A percentile compares a stretch with the other conserved stretches of the same genome.
These are phyloP conservation scores for Verruconis gallopava DNA, from an alignment of 2,329 filamentous ascomycete species.

Conservation along the genomic window DNA sequence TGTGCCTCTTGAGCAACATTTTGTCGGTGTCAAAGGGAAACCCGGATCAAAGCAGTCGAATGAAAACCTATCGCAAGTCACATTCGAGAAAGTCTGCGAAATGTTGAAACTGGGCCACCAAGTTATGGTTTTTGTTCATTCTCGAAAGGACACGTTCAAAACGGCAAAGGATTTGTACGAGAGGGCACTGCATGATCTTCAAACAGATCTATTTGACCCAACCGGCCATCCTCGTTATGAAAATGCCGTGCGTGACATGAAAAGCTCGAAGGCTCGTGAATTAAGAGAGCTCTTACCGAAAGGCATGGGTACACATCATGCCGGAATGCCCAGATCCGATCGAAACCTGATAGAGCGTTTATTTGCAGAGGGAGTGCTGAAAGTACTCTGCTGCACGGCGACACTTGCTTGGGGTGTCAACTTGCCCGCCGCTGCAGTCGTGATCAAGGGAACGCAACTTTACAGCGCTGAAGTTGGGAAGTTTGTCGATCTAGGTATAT, in stretches of 20 bases:
- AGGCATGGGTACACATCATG: slow-evolving; percentile 89
- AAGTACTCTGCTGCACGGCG: slow-evolving; percentile 94
- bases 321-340: slow-evolving; percentile 89
- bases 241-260: slow-evolving; percentile 70
- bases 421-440: slow-evolving; percentile 84
- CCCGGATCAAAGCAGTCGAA: slow-evolving; percentile 65
- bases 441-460: slow-evolving; percentile 96
- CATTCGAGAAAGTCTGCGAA: slow-evolving; percentile 87
- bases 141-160: slow-evolving; percentile 80
- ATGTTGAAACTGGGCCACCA: slow-evolving; percentile 92
- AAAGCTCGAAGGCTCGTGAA: slow-evolving; percentile 71
- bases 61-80: slow-evolving; percentile 76
- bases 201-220: slow-evolving; percentile 73
- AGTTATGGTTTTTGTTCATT: slow-evolving; percentile 99
- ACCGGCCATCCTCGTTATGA: slow-evolving; percentile 66
- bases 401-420: slow-evolving; percentile 99
- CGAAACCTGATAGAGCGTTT: slow-evolving; percentile 90
- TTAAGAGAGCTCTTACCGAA: slow-evolving; percentile 80
- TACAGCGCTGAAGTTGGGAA: slow-evolving; percentile 96
- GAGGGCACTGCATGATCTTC: slow-evolving; percentile 70
- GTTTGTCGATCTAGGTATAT: slow-evolving; percentile 88
- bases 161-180: slow-evolving; percentile 78
- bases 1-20: slow-evolving; percentile 92
- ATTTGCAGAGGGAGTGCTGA: slow-evolving; percentile 84
- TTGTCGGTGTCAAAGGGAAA: slow-evolving; percentile 91